Percentiles rank a stretch among this genome's conserved stretches.
These are phyloP conservation scores for Combretum micranthum DNA, from an alignment of 345 rosid genomes.

Conservation along the genomic window DNA sequence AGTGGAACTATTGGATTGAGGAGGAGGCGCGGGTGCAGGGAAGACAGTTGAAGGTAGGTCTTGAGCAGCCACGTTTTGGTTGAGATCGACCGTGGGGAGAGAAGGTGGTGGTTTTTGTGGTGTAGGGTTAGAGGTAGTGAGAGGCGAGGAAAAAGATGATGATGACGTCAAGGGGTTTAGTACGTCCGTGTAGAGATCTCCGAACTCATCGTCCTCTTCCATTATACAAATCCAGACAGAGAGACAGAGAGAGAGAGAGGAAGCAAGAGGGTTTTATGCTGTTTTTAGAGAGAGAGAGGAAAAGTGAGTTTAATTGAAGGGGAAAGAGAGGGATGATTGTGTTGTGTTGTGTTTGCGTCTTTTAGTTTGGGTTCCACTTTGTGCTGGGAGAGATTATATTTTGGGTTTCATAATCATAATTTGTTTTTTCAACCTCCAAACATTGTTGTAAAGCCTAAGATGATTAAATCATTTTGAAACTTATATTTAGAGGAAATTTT, in stretches of 20 bases:
- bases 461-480: no score
- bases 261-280: no score
- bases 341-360: no score
- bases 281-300: no score
- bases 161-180: constrained; percentile 47
- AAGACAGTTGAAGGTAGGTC: constrained; percentile 6
- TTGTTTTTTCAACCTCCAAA: no score
- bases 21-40: constrained; percentile 9
- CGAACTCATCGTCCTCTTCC: constrained; percentile 99
- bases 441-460: no score
- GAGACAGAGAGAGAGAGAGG: constrained; percentile 5
- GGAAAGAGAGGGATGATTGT: no score
- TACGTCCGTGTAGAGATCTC: constrained; percentile 95
- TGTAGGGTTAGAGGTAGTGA: constrained; percentile 11
- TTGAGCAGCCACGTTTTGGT: constrained; percentile 25
- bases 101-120: constrained; percentile 15
- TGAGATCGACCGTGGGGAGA: constrained; percentile 59
- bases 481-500: no score
- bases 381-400: no score
- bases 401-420: no score
- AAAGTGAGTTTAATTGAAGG: no score
- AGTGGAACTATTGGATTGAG: neutral
- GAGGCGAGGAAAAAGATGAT: constrained; percentile 16
- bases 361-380: no score
- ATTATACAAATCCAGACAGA: constrained; percentile 15